A percentile compares a stretch with the other conserved stretches of the same genome.
phyloP scores from a whole-genome alignment of 129 eudicot species.

The Artemisia tridentata region DNA sequence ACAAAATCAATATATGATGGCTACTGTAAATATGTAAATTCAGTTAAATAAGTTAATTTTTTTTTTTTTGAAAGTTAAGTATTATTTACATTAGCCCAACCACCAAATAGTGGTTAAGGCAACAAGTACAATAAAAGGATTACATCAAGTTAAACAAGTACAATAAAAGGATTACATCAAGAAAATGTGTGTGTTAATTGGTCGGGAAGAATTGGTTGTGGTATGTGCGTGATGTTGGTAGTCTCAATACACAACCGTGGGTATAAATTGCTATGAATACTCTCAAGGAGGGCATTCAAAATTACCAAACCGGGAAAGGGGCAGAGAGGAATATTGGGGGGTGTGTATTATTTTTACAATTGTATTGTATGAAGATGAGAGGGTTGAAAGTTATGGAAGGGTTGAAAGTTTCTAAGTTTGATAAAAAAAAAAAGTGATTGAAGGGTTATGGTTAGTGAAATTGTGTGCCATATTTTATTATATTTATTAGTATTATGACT shows the following conservation, averaged over 20 bases:
- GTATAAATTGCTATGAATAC: neutral
- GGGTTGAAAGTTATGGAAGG: neutral
- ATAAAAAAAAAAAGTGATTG: neutral
- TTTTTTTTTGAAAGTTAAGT: too few species aligned
- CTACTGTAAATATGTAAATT: too few species aligned
- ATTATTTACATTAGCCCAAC: too few species aligned
- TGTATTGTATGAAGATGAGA: conserved; percentile 9
- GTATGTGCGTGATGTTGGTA: conserved; percentile 4
- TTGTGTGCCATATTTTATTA: conserved; percentile 6
- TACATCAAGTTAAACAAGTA: too few species aligned
- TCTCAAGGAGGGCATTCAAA: conserved; percentile 9
- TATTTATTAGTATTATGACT: neutral
- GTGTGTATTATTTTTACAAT: conserved; percentile 13
- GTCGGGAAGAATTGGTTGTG: neutral
- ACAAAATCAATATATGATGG: too few species aligned
- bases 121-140: too few species aligned
- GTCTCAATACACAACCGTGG: neutral
- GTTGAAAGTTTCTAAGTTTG: conserved; percentile 3
- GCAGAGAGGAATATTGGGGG: neutral
- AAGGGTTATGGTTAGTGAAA: conserved; percentile 17
- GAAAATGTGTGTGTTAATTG: too few species aligned
- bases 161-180: too few species aligned
- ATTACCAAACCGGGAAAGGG: neutral
- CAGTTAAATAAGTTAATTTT: too few species aligned
- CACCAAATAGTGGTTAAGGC: too few species aligned